A percentile compares a stretch with the other conserved stretches of the same genome.
These are phyloP conservation scores for Balamuthia mandrillaris DNA, from an alignment of 208 protist genomes.

Conservation along the genomic window DNA sequence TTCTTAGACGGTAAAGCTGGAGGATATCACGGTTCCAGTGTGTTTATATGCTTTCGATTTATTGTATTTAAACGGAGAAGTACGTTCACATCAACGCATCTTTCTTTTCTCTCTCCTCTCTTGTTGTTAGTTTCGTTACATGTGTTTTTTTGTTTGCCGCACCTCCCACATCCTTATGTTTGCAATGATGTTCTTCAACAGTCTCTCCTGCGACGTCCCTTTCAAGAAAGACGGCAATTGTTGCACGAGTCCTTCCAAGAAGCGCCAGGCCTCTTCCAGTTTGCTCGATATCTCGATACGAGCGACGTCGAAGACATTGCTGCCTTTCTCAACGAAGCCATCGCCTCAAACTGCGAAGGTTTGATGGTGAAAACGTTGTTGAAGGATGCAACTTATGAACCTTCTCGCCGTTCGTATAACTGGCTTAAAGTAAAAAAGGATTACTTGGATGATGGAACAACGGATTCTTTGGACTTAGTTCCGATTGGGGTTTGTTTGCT, in stretches of 20 bases:
- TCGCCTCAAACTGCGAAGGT: constrained; percentile 81
- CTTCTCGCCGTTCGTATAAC: constrained; percentile 89
- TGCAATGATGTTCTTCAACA: constrained; percentile 8
- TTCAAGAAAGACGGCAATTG: constrained; percentile 79
- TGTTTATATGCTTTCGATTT: constrained; percentile 98
- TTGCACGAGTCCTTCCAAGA: constrained; percentile 78
- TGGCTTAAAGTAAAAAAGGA: constrained; percentile 99
- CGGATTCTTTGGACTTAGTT: constrained; percentile 97
- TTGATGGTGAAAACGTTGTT: constrained; percentile 98
- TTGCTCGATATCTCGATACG: constrained; percentile 78
- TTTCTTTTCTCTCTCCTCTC: background rate
- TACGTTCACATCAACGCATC: background rate
- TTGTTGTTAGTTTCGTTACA: background rate
- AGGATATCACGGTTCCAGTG: constrained; percentile 90
- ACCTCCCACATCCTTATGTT: background rate
- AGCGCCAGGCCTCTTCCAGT: constrained; percentile 76
- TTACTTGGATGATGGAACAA: constrained; percentile 92
- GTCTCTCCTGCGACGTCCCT: constrained; percentile 60
- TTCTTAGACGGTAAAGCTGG: constrained; percentile 73
- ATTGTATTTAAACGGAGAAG: constrained; percentile 93
- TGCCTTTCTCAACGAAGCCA: constrained; percentile 85
- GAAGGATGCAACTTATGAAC: constrained; percentile 91
- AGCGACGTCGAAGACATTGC: constrained; percentile 86
- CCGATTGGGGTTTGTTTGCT: constrained; percentile 90
- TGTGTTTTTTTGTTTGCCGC: background rate